Conservation (phyloP, 2,329 filamentous ascomycete species). For the Polytolypa hystricis region DNA sequence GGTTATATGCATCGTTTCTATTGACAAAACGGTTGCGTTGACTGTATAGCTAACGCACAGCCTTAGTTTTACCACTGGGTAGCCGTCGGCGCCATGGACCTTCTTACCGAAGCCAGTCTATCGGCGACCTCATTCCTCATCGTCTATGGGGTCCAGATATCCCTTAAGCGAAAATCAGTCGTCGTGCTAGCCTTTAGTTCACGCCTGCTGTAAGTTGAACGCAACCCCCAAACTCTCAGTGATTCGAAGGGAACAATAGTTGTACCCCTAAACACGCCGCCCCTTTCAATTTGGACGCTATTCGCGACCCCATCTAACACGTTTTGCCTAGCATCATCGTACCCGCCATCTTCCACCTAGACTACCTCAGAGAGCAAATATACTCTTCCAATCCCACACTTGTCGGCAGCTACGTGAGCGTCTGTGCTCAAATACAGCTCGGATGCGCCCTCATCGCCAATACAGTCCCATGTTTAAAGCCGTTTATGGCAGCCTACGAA, state of each 20-base stretch:
- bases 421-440: slow-evolving; percentile 33
- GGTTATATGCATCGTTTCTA: slow-evolving; percentile 1
- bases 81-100: slow-evolving; percentile 29
- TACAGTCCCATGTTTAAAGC: slow-evolving; percentile 34
- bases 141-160: slow-evolving; percentile 30
- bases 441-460: slow-evolving; percentile 32
- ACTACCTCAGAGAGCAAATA: slow-evolving; percentile 23
- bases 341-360: slow-evolving; percentile 28
- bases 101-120: slow-evolving; percentile 29
- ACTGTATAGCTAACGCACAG: background rate
- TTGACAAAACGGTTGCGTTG: too few species aligned
- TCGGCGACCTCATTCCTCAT: slow-evolving; percentile 28
- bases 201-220: slow-evolving; percentile 27
- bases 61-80: slow-evolving; percentile 29
- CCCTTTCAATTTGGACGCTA: too few species aligned
- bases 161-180: slow-evolving; percentile 25
- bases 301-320: too few species aligned
- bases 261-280: background rate
- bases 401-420: slow-evolving; percentile 22
- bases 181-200: slow-evolving; percentile 33
- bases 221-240: background rate
- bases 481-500: slow-evolving; percentile 31
- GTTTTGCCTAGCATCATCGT: slow-evolving; percentile 29
- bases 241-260: background rate
- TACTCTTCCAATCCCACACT: slow-evolving; percentile 28